A percentile compares a stretch with the other conserved stretches of the same genome.
Conservation (phyloP, 2,329 filamentous ascomycete species). For the Coniella vitis region DNA sequence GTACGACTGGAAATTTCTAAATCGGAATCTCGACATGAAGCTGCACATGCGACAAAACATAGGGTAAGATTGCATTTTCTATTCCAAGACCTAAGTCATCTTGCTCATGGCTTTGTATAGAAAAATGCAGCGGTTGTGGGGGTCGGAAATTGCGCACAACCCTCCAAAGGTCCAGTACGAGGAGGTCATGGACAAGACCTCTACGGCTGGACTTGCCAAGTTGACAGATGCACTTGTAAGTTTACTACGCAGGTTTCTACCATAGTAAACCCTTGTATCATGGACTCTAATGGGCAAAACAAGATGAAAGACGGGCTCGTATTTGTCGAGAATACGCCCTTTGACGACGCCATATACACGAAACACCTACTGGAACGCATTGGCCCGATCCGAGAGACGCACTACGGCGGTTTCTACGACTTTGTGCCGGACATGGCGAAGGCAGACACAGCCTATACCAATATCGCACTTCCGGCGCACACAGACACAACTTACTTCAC, state of each 20-base stretch:
- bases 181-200: constrained; percentile 47
- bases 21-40: constrained; percentile 29
- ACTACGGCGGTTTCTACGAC: constrained; percentile 77
- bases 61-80: constrained; percentile 25
- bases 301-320: constrained; percentile 68
- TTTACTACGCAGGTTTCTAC: neutral
- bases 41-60: constrained; percentile 25
- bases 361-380: constrained; percentile 72
- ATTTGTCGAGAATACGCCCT: constrained; percentile 65
- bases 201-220: constrained; percentile 47
- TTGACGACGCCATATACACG: constrained; percentile 60
- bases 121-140: constrained; percentile 21
- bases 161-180: constrained; percentile 56
- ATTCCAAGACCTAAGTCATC: no score
- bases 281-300: neutral
- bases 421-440: constrained; percentile 84
- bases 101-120: constrained; percentile 1
- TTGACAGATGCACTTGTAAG: constrained; percentile 61
- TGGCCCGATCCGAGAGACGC: constrained; percentile 79
- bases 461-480: constrained; percentile 72
- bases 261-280: neutral
- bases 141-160: constrained; percentile 28
- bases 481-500: constrained; percentile 96
- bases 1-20: constrained; percentile 60
- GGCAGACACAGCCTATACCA: constrained; percentile 89